These are phyloP conservation scores for Collybia nuda DNA, from an alignment of 768 basidiomycete species.

Conservation along the genomic window DNA sequence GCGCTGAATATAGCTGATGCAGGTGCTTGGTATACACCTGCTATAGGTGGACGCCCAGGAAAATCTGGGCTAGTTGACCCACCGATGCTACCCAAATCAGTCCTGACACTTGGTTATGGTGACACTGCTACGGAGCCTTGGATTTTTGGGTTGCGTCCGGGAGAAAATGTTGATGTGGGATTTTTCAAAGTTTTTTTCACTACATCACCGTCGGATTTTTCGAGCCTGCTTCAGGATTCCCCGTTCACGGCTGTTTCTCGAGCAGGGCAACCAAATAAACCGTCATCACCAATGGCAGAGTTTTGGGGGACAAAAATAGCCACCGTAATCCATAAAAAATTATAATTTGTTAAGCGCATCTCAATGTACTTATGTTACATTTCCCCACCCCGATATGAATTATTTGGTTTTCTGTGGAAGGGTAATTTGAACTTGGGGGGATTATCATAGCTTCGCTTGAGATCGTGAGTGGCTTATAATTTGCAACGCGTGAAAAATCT, in stretches of 20 bases:
- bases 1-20: neutral
- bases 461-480: neutral
- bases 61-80: neutral
- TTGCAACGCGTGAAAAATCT: constrained; percentile 35
- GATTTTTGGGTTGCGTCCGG: constrained; percentile 15
- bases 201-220: constrained; percentile 25
- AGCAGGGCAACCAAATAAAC: neutral
- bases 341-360: no score
- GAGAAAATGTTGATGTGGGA: constrained; percentile 31
- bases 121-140: constrained; percentile 19
- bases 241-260: constrained; percentile 17
- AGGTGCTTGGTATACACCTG: constrained; percentile 2
- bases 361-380: no score
- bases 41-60: neutral
- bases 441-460: constrained; percentile 8
- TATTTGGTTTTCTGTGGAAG: no score
- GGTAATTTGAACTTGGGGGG: neutral
- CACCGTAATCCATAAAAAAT: neutral
- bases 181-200: constrained; percentile 33
- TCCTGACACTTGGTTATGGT: constrained; percentile 32
- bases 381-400: no score
- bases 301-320: neutral
- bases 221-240: constrained; percentile 19
- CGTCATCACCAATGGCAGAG: neutral
- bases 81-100: neutral